Evolutionary conservation across 305 asterid genomes (phyloP).

Genomic region (Caryopteris hybrid): DNA sequence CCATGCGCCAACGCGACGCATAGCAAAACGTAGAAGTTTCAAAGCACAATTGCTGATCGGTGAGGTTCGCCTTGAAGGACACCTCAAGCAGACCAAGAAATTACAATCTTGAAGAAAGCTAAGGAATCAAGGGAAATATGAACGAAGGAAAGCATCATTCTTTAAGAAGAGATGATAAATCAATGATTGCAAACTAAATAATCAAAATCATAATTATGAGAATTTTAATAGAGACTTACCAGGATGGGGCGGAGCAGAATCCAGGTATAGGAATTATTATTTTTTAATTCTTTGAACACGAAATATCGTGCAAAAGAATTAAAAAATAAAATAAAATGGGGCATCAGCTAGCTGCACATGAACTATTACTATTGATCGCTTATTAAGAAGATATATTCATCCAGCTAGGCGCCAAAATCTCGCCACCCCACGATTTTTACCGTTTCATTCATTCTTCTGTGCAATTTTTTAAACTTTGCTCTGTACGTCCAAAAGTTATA

Average conservation of each 20-base stretch:
- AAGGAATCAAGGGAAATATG: background rate
- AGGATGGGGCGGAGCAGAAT: background rate
- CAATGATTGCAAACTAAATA: background rate
- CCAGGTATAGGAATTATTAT: background rate
- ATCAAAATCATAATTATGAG: background rate
- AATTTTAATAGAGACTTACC: background rate
- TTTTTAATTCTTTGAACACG: background rate
- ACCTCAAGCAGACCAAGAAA: no score
- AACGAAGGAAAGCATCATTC: background rate
- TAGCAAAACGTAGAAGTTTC: no score
- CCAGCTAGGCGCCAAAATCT: slow-evolving; percentile 6
- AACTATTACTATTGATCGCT: background rate
- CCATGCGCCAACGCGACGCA: no score
- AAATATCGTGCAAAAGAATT: background rate
- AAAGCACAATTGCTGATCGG: no score
- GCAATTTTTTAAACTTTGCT: background rate
- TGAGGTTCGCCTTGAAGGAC: no score
- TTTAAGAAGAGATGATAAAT: background rate
- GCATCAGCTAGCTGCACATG: background rate
- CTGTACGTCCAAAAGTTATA: no score
- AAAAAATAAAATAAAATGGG: background rate
- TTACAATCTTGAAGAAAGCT: background rate
- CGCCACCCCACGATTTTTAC: slow-evolving; percentile 8
- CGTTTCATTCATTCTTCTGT: background rate
- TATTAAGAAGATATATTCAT: background rate